Evolutionary conservation across 176 grass and related monocot species (phyloP).

Genomic region (Oryza meridionalis): DNA sequence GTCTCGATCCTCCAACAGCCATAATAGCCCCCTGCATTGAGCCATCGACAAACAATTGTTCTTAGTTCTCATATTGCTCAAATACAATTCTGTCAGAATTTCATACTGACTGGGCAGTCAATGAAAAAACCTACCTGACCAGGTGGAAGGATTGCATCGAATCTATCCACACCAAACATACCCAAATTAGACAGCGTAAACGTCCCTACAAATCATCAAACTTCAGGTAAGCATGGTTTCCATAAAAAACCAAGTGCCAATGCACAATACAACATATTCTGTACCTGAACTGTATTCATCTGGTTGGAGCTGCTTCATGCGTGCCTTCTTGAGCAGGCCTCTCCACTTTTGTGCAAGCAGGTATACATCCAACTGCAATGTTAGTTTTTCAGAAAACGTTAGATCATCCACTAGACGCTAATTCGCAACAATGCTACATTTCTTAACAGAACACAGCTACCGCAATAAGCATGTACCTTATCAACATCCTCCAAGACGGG

Average conservation of each 20-base stretch:
- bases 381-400: conserved; percentile 29
- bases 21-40: conserved; percentile 87
- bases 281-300: conserved; percentile 87
- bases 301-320: conserved; percentile 83
- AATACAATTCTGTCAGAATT: conserved; percentile 24
- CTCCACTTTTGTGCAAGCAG: conserved; percentile 86
- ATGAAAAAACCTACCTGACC: conserved; percentile 67
- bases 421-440: neutral
- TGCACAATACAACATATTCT: neutral
- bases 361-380: conserved; percentile 86
- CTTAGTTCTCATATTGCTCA: neutral
- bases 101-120: neutral
- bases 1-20: conserved; percentile 86
- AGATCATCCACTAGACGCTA: neutral
- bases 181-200: conserved; percentile 94
- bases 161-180: conserved; percentile 97
- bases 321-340: conserved; percentile 79
- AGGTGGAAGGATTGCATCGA: conserved; percentile 98
- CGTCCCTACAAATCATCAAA: conserved; percentile 59
- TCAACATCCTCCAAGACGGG: conserved; percentile 82
- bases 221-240: conserved; percentile 32
- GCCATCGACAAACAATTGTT: conserved; percentile 21
- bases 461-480: conserved; percentile 53
- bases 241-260: neutral
- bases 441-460: neutral